These are phyloP conservation scores for Solanum etuberosum DNA, from an alignment of 257 asterid genomes.

Conservation along the genomic window DNA sequence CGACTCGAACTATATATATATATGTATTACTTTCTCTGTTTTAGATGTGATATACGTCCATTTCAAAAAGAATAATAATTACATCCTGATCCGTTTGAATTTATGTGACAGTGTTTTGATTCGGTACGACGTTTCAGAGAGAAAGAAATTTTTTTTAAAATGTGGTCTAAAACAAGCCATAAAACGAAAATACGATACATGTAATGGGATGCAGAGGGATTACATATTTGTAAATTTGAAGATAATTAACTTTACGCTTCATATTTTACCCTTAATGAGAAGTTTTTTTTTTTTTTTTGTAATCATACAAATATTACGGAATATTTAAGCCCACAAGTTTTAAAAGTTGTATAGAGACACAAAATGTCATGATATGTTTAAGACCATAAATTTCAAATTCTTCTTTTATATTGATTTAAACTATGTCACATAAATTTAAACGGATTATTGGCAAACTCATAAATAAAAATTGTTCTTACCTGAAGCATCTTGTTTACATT, in stretches of 20 bases:
- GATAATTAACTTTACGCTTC: neutral
- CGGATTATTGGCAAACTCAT: neutral
- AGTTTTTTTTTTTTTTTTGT: neutral
- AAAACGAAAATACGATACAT: too few relatives aligned
- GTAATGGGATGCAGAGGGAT: neutral
- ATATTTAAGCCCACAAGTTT: neutral
- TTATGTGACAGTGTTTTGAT: neutral
- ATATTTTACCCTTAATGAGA: neutral
- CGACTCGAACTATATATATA: neutral
- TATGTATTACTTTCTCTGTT: neutral
- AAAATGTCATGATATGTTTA: neutral
- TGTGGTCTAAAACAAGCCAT: too few relatives aligned
- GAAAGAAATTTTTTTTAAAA: rapidly evolving
- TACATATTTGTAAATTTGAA: neutral
- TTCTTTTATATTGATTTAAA: neutral
- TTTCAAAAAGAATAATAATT: neutral
- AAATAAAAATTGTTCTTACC: constrained; percentile 17
- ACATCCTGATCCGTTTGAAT: neutral
- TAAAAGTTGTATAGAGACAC: neutral
- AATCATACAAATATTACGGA: neutral
- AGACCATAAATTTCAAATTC: neutral
- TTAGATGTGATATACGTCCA: neutral
- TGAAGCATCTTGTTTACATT: constrained; percentile 91
- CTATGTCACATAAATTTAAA: neutral
- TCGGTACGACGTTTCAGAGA: too few relatives aligned